These are phyloP conservation scores for Trypanosoma mega DNA, from an alignment of 208 protist species.

Conservation along the genomic window DNA sequence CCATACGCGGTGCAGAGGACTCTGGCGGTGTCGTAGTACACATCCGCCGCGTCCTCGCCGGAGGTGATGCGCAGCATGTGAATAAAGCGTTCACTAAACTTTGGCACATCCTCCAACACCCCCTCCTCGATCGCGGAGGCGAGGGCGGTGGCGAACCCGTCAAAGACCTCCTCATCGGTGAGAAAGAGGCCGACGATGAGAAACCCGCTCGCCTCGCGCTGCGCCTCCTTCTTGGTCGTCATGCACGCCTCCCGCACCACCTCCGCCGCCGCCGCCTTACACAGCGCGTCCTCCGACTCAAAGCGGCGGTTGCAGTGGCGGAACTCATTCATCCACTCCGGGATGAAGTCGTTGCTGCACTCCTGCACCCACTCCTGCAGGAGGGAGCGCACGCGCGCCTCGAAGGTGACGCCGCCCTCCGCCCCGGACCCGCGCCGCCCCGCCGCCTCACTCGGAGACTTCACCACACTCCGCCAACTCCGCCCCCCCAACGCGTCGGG, in stretches of 20 bases:
- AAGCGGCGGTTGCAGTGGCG: conserved; percentile 57
- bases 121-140: conserved; percentile 78
- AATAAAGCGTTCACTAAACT: conserved; percentile 88
- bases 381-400: conserved; percentile 64
- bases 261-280: conserved; percentile 64
- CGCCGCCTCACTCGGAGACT: neutral
- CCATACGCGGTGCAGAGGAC: conserved; percentile 77
- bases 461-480: conserved; percentile 27
- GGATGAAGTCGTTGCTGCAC: conserved; percentile 78
- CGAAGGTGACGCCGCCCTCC: conserved; percentile 52
- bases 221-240: conserved; percentile 79
- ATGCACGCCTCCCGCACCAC: conserved; percentile 79
- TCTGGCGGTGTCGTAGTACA: conserved; percentile 80
- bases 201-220: conserved; percentile 83
- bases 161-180: conserved; percentile 71
- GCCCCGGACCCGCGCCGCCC: conserved; percentile 12
- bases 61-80: conserved; percentile 76
- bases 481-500: conserved; percentile 5
- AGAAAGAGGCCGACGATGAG: conserved; percentile 75
- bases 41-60: conserved; percentile 65
- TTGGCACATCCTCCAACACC: conserved; percentile 79
- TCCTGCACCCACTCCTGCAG: conserved; percentile 77
- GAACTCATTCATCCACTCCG: conserved; percentile 79
- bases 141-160: conserved; percentile 69
- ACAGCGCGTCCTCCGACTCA: conserved; percentile 47